Base-by-base conservation (phyloP, 495 filamentous ascomycete genomes). In the Mycothermus thermophilus region DNA sequence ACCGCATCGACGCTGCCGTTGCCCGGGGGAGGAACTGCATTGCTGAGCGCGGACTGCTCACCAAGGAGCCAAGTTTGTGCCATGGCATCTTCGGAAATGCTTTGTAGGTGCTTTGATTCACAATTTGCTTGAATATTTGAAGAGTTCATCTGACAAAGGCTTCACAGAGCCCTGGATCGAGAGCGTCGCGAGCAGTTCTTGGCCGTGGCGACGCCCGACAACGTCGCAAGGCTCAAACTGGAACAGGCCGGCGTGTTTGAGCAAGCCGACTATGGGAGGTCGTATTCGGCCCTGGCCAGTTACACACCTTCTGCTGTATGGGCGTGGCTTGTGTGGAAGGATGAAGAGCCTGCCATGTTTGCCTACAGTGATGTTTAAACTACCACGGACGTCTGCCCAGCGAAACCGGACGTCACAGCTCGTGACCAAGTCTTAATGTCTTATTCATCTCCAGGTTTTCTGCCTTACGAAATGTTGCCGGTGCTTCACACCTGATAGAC, bases 81-180 rank as follows among this genome's bases (percentile, higher is more conserved):
- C 75, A 80, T 49, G 75, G 74, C 0, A 69, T 74, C n/a, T 59
- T 67, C 13, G 71, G 74, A 3, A 80, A 80, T 48, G 70, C 71
- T 0, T 45, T 80, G 43, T 57, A 27, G 15, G 55, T 47, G 12
- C 14, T 13, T 2, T 17, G 13, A 17, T 26, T 22, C 24, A 9
- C 16, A 16, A 16, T n/a, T n/a, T n/a, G n/a, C n/a, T n/a, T n/a
- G n/a, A n/a, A n/a, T n/a, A n/a, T n/a, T n/a, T n/a, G n/a, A n/a
- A n/a, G n/a, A 8, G 1, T 9, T n/a, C 24, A 27, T 9, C 42
- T 46, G 28, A 45, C 40, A 15, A 27, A 17, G 28, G 2, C 15
- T 1, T 25, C 6, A 25, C 34, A 58, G 54, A 14, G 35, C 47
- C 4, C 45, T 62, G 1, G 50, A 61, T 4, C 31, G 24, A 4